phyloP scores from a whole-genome alignment of 441 rosid genomes.

The Croton setiger region DNA sequence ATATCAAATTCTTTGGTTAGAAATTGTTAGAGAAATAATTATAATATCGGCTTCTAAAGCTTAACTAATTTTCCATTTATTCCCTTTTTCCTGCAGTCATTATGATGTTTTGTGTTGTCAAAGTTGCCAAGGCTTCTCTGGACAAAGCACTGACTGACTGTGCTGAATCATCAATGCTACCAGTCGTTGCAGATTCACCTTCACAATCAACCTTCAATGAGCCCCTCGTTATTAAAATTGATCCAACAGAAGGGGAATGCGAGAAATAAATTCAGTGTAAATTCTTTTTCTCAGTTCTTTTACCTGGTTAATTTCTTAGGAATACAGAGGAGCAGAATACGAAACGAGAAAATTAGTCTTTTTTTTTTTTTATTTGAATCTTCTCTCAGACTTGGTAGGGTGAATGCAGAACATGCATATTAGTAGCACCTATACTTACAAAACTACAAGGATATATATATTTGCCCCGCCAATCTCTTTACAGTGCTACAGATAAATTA shows the following conservation, averaged over 20 bases:
- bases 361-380: too few relatives aligned
- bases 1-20: not conserved
- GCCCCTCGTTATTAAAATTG: not conserved
- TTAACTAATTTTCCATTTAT: not conserved
- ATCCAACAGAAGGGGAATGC: not conserved
- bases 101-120: not conserved
- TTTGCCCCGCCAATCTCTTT: too few relatives aligned
- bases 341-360: not conserved
- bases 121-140: slow-evolving; percentile 2
- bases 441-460: too few relatives aligned
- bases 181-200: not conserved
- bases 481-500: too few relatives aligned
- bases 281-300: not conserved
- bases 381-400: too few relatives aligned
- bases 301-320: not conserved
- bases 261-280: not conserved
- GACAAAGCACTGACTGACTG: not conserved
- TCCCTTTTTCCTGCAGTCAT: not conserved
- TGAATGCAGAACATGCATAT: too few relatives aligned
- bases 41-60: not conserved
- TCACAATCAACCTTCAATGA: not conserved
- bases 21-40: not conserved
- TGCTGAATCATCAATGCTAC: not conserved
- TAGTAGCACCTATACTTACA: not conserved
- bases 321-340: not conserved